These are phyloP conservation scores for Cyberlindnera euphorbiae DNA, from an alignment of 805 yeast genomes.

Conservation along the genomic window DNA sequence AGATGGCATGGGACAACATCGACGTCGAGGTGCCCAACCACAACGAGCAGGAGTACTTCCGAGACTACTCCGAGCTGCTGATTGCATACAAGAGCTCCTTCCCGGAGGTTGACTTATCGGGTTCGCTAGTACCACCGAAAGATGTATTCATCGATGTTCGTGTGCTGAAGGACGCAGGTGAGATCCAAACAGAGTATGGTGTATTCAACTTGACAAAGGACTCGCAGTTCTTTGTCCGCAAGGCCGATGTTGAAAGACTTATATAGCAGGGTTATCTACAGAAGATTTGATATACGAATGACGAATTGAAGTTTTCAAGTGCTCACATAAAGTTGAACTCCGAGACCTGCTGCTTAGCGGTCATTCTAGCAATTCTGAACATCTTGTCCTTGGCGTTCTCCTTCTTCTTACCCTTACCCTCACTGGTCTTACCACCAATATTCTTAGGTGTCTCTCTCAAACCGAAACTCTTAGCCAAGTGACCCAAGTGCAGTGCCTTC, in stretches of 20 bases:
- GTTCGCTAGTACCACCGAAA: slow-evolving; percentile 84
- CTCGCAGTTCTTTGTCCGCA: slow-evolving; percentile 90
- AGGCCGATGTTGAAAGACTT: slow-evolving; percentile 88
- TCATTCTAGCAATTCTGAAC: slow-evolving; percentile 69
- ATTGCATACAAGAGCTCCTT: slow-evolving; percentile 74
- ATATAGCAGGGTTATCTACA: slow-evolving; percentile 93
- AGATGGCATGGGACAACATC: slow-evolving; percentile 65
- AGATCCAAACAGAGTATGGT: slow-evolving; percentile 95
- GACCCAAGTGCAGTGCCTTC: slow-evolving; percentile 84
- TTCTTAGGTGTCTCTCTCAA: slow-evolving; percentile 90
- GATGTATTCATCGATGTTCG: slow-evolving; percentile 92
- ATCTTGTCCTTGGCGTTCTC: slow-evolving; percentile 69
- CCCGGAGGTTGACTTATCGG: slow-evolving; percentile 81
- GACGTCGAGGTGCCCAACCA: slow-evolving; percentile 61
- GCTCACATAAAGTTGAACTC: slow-evolving; percentile 61
- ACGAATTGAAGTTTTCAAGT: neutral
- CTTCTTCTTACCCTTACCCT: slow-evolving; percentile 37
- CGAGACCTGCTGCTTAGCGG: slow-evolving; percentile 55
- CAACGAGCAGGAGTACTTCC: slow-evolving; percentile 73
- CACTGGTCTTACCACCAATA: slow-evolving; percentile 45
- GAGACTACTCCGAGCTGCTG: slow-evolving; percentile 63
- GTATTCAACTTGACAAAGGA: slow-evolving; percentile 90
- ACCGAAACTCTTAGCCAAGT: slow-evolving; percentile 91
- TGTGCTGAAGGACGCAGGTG: slow-evolving; percentile 92
- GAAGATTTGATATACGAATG: slow-evolving; percentile 40